Evolutionary conservation across 2,329 filamentous ascomycete genomes (phyloP).

Genomic region (Stagonosporopsis tanaceti): DNA sequence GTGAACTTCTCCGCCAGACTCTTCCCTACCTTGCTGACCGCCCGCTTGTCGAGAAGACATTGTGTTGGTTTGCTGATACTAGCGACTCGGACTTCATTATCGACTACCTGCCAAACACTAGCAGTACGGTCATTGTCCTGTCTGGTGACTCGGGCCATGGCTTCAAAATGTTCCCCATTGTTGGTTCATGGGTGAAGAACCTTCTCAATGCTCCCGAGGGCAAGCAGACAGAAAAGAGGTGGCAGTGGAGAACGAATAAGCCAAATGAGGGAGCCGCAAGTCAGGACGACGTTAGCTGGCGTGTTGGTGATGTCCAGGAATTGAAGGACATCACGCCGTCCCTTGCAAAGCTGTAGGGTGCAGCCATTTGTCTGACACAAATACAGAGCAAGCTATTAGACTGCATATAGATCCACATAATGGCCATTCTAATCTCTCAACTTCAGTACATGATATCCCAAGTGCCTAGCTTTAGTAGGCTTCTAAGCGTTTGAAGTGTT

Average conservation of each 20-base stretch:
- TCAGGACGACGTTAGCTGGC: slow-evolving; percentile 57
- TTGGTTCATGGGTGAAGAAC: slow-evolving; percentile 63
- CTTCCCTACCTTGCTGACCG: slow-evolving; percentile 63
- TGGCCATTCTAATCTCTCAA: neutral
- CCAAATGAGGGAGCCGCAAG: slow-evolving; percentile 21
- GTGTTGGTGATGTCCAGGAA: slow-evolving; percentile 50
- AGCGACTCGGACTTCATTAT: slow-evolving; percentile 67
- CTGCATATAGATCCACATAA: neutral
- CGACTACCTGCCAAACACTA: slow-evolving; percentile 63
- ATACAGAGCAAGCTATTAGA: neutral
- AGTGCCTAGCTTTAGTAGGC: neutral
- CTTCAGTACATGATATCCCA: neutral
- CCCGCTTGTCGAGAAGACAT: slow-evolving; percentile 62
- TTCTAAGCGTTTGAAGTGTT: neutral
- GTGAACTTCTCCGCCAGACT: slow-evolving; percentile 60
- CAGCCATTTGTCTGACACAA: neutral
- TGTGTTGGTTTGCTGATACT: slow-evolving; percentile 73
- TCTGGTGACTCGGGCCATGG: slow-evolving; percentile 69
- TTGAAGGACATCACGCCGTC: slow-evolving; percentile 27
- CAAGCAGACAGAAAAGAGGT: slow-evolving; percentile 56
- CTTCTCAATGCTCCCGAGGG: slow-evolving; percentile 53
- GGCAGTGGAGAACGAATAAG: slow-evolving; percentile 60
- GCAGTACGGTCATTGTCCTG: slow-evolving; percentile 58
- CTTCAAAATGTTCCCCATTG: slow-evolving; percentile 69
- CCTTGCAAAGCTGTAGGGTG: slow-evolving; percentile 28